Conservation (phyloP, 2,329 filamentous ascomycete species). For the Beauveria caledonica region DNA sequence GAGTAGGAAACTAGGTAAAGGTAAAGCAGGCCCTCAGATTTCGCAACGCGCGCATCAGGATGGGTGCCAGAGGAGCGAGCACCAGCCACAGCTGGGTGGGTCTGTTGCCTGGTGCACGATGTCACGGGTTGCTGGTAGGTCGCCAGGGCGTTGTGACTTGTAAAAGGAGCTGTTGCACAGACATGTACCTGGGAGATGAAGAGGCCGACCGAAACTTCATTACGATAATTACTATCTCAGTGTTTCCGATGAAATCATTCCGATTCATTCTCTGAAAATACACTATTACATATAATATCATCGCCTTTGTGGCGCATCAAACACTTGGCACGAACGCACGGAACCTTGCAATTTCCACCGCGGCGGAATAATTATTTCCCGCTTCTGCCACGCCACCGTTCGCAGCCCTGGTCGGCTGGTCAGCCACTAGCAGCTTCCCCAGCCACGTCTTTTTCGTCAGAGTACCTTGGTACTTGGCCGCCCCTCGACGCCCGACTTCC, state of each 20-base stretch:
- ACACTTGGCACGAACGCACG: neutral
- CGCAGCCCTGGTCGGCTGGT: slow-evolving; percentile 1
- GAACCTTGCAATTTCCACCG: neutral
- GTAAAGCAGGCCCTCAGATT: neutral
- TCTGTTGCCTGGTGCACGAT: slow-evolving; percentile 4
- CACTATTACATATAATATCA: too few relatives aligned
- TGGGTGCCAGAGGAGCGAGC: neutral
- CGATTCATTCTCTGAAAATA: too few relatives aligned
- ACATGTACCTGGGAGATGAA: too few relatives aligned
- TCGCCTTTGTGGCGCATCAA: too few relatives aligned
- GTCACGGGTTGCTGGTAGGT: too few relatives aligned
- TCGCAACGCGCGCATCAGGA: neutral
- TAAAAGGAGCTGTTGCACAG: too few relatives aligned
- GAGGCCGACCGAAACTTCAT: neutral
- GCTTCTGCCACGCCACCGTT: slow-evolving; percentile 3
- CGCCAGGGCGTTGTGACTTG: too few relatives aligned
- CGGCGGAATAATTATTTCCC: neutral
- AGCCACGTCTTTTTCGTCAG: slow-evolving; percentile 33
- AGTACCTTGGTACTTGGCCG: slow-evolving; percentile 16
- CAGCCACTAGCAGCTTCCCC: slow-evolving; percentile 19
- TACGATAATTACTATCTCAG: too few relatives aligned
- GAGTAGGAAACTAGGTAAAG: neutral
- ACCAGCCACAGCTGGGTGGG: slow-evolving; percentile 9
- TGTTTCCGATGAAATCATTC: too few relatives aligned
- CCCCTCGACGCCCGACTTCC: slow-evolving; percentile 20